phyloP scores from a whole-genome alignment of 768 basidiomycete species.

The Ephemerocybe angulata region DNA sequence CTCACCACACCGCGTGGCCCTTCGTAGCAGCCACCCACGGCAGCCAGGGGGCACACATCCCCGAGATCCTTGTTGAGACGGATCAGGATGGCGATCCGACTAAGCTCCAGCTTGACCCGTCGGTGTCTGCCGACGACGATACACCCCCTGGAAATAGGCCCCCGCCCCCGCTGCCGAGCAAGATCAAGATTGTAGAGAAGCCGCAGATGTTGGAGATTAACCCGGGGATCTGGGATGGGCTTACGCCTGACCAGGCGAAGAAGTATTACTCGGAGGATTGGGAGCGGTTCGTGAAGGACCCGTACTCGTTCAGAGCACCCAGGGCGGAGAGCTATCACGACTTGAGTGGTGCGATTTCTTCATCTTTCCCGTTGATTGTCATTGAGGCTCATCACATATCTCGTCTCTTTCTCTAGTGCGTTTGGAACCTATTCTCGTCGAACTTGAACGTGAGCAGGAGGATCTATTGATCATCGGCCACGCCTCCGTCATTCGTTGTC shows the following conservation, averaged over 20 bases:
- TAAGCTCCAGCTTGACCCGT: neutral
- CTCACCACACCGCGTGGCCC: constrained; percentile 96
- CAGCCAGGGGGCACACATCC: constrained; percentile 11
- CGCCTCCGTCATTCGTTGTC: constrained; percentile 94
- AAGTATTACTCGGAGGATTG: constrained; percentile 92
- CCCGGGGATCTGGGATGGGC: constrained; percentile 95
- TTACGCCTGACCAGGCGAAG: constrained; percentile 85
- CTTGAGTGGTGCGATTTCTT: constrained; percentile 54
- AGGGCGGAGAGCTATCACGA: constrained; percentile 98
- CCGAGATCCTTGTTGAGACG: constrained; percentile 4
- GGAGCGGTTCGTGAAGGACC: constrained; percentile 88
- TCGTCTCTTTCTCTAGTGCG: constrained; percentile 55
- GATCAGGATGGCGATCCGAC: constrained; percentile 1
- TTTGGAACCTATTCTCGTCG: constrained; percentile 88
- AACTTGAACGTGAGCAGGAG: constrained; percentile 90
- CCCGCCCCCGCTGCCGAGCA: constrained; percentile 25
- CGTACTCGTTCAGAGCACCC: constrained; percentile 88
- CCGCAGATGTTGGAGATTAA: constrained; percentile 98
- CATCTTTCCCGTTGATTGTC: neutral
- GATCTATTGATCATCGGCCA: constrained; percentile 96
- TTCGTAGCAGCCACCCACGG: constrained; percentile 51
- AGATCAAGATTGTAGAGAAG: constrained; percentile 89
- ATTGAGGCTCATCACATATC: no score
- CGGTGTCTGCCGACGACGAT: neutral
- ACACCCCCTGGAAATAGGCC: constrained; percentile 3